Conservation (phyloP, 148 eudicot species). For the Selenicereus undatus region DNA sequence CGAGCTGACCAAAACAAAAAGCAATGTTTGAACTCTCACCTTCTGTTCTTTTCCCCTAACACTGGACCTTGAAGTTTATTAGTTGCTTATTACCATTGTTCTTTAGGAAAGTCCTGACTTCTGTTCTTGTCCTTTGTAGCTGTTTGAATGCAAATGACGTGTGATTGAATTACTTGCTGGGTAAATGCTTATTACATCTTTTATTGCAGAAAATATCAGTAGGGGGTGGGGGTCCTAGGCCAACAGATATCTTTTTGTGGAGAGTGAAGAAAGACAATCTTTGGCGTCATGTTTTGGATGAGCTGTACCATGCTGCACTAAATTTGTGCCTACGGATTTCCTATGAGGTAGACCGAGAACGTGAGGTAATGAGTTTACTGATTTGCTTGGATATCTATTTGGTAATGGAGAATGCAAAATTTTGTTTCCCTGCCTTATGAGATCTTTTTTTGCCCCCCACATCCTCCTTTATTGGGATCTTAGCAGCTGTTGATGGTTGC, state of each 20-base stretch:
- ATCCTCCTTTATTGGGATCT: not conserved
- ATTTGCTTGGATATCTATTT: not conserved
- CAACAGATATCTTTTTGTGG: constrained; percentile 46
- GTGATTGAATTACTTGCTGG: not conserved
- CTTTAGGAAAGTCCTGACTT: not conserved
- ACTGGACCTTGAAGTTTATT: not conserved
- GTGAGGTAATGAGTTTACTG: constrained; percentile 47
- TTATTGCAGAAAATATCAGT: constrained; percentile 46
- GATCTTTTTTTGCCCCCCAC: not conserved
- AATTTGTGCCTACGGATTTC: constrained; percentile 58
- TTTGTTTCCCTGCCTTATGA: not conserved
- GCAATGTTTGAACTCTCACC: too few species aligned
- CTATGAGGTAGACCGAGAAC: constrained; percentile 57
- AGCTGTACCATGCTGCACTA: constrained; percentile 81
- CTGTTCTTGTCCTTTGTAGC: not conserved
- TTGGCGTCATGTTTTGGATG: constrained; percentile 67
- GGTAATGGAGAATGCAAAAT: not conserved
- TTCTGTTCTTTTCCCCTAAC: too few species aligned
- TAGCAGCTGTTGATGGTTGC: not conserved
- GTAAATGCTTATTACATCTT: constrained; percentile 3
- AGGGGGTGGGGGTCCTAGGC: constrained; percentile 39
- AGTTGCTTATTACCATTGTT: not conserved
- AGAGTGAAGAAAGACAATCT: constrained; percentile 46
- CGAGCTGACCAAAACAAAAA: too few species aligned
- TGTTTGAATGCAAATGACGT: not conserved